These are phyloP conservation scores for Volvox reticuliferus DNA, from an alignment of 139 green algal species.

Conservation along the genomic window DNA sequence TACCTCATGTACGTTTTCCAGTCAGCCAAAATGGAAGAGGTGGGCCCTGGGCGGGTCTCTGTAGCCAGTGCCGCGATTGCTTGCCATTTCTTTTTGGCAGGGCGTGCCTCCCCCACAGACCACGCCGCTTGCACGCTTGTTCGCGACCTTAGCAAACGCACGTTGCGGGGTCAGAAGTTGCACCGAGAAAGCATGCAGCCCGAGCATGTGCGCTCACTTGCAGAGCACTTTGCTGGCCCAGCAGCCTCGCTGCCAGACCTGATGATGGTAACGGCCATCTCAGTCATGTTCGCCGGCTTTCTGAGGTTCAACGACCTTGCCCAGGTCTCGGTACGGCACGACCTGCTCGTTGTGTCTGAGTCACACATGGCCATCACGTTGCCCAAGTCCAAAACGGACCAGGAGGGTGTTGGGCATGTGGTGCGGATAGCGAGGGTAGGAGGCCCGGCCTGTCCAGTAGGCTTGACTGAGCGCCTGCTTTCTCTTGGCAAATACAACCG, in stretches of 20 bases:
- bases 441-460: not conserved
- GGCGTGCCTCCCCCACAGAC: too few relatives aligned
- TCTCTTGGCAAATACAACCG: too few relatives aligned
- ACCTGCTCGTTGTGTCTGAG: not conserved
- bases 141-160: not conserved
- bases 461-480: too few relatives aligned
- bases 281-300: slow-evolving; percentile 21
- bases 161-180: not conserved
- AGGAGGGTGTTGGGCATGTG: not conserved
- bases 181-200: not conserved
- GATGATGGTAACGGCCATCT: not conserved
- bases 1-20: not conserved
- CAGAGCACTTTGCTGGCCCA: too few relatives aligned
- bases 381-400: slow-evolving; percentile 25
- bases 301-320: not conserved
- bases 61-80: not conserved
- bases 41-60: not conserved
- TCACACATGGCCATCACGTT: slow-evolving; percentile 6
- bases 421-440: not conserved
- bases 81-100: not conserved
- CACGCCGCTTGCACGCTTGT: not conserved
- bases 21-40: not conserved
- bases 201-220: too few relatives aligned
- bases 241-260: too few relatives aligned
- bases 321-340: not conserved